Conservation (phyloP, 1,139 yeast species). For the Debaryomycetaceae sp. region DNA sequence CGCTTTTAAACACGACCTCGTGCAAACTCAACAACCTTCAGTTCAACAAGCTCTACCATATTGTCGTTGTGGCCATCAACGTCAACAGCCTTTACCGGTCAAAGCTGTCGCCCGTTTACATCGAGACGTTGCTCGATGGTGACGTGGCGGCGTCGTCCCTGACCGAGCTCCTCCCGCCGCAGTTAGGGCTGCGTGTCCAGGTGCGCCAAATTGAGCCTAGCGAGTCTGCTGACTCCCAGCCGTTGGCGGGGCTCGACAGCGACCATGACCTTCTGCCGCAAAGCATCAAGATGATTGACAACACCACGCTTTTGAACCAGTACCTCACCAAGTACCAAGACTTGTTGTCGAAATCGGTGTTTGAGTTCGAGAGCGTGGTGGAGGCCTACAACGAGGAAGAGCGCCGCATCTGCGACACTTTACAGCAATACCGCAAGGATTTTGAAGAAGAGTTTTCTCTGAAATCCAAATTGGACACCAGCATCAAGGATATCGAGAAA, state of each 20-base stretch:
- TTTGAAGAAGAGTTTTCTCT: conserved; percentile 30
- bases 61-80: conserved; percentile 39
- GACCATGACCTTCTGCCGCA: conserved; percentile 13
- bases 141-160: too few species aligned
- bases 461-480: conserved; percentile 27
- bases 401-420: conserved; percentile 17
- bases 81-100: conserved; percentile 33
- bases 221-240: too few species aligned
- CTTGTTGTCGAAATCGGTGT: conserved; percentile 22
- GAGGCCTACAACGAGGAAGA: conserved; percentile 17
- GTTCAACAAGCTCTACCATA: conserved; percentile 27
- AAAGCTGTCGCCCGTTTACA: conserved; percentile 30
- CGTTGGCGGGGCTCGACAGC: too few species aligned
- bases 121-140: conserved; percentile 15
- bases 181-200: too few species aligned
- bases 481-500: conserved; percentile 31
- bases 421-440: conserved; percentile 21
- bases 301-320: conserved; percentile 18
- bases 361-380: conserved; percentile 21
- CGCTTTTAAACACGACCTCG: conserved; percentile 32
- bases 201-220: too few species aligned
- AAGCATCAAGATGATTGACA: conserved; percentile 16
- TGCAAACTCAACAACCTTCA: conserved; percentile 34
- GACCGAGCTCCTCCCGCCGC: too few species aligned
- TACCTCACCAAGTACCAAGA: conserved; percentile 25